A percentile compares a stretch with the other conserved stretches of the same genome.
phyloP scores from a whole-genome alignment of 2,329 filamentous ascomycete species.

The Colletotrichum cuscutae region DNA sequence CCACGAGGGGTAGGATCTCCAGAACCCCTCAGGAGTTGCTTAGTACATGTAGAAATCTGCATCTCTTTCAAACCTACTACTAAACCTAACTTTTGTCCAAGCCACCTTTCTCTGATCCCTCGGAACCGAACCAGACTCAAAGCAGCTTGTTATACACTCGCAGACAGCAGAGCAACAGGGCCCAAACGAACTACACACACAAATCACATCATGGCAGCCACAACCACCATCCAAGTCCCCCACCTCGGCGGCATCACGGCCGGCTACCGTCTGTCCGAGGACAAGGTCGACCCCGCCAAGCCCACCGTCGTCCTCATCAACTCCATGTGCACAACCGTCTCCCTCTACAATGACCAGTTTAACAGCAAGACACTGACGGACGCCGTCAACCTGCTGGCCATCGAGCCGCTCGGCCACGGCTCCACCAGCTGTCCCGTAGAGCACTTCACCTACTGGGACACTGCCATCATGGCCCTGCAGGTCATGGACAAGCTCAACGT shows the following conservation, averaged over 20 bases:
- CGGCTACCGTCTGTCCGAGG: conserved; percentile 55
- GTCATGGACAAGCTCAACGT: conserved; percentile 62
- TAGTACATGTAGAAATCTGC: conserved; percentile 13
- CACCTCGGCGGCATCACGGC: conserved; percentile 59
- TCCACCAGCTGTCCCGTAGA: conserved; percentile 53
- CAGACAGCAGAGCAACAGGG: background rate
- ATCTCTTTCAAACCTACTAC: conserved; percentile 1
- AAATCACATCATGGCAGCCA: conserved; percentile 46
- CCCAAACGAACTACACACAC: background rate
- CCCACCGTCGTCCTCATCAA: conserved; percentile 63
- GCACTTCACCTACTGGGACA: conserved; percentile 67
- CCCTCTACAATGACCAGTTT: conserved; percentile 58
- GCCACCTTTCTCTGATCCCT: background rate
- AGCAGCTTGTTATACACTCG: background rate
- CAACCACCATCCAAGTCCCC: conserved; percentile 55
- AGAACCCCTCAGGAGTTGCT: background rate
- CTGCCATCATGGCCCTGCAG: conserved; percentile 64
- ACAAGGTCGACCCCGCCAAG: conserved; percentile 58
- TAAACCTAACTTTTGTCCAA: background rate
- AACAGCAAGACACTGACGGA: conserved; percentile 49
- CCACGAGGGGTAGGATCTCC: conserved; percentile 12
- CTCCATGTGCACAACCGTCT: conserved; percentile 60
- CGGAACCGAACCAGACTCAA: background rate
- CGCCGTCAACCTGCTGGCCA: conserved; percentile 59
- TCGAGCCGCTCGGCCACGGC: conserved; percentile 65